Base-by-base conservation (phyloP, 2,329 filamentous ascomycete species). In the Penicillium expansum region DNA sequence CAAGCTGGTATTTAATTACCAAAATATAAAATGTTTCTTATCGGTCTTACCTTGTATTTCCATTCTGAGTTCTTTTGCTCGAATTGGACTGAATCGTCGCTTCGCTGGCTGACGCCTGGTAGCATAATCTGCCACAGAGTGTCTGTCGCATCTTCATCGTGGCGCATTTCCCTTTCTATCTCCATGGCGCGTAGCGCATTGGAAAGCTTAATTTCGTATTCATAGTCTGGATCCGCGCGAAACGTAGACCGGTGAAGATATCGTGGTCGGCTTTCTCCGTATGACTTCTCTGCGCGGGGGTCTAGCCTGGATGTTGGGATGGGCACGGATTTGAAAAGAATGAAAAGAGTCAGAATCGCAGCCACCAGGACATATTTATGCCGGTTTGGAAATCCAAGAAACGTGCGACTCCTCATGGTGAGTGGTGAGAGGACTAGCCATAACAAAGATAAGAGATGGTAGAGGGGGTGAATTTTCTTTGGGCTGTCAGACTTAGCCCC, bases 81-180 rank as follows among this genome's bases (percentile, higher is more conserved):
- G 18, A 73, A 66, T 3, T 49, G 33, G 2, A 66, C 48, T 4
- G 71, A 72, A 43, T 72, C 69, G 0, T 61, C 45, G 1, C 65
- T 63, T 43, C 69, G 60, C 4, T 62, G 48, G 4, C 42, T 49
- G 16, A 45, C 38, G 1, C 35, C 56, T 58, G 47, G 54, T 57
- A n/a, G 56, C 62, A 67, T 63, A 20, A 73, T 70, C 58, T 73
- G 71, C 71, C 71, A 73, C 39, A 73, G 56, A 4, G 59, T 66
- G 7, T 69, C 57, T 5, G 61, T 55, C 3, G 52, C 41, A 20
- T 51, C 50, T 10, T 63, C 41, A 1, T 52, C 48, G 14, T 55
- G 56, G 27, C 57, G 54, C 11, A 59, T 48, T 14, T 47, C 50
- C 24, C 4, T 63, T 33, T n/a, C 61, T 56, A 4, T 49, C 30